phyloP scores from a whole-genome alignment of 352 stramenopile genomes.

The Phytopythium mirpurense region DNA sequence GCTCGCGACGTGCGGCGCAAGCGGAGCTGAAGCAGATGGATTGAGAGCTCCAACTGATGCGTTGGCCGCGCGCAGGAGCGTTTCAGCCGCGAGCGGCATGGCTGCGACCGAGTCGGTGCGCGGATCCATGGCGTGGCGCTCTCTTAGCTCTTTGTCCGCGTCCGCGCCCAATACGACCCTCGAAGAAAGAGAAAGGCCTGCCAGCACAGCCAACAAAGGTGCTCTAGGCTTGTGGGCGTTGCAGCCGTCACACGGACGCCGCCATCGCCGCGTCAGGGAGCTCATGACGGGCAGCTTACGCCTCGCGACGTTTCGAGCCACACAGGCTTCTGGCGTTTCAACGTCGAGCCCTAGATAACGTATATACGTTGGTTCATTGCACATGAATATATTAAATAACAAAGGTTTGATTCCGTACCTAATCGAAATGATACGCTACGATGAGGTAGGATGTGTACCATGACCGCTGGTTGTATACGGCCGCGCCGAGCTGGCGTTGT shows the following conservation, averaged over 20 bases:
- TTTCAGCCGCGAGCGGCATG: neutral
- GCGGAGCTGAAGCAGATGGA: neutral
- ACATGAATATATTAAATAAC: too few relatives aligned
- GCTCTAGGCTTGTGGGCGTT: neutral
- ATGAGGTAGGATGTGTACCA: too few relatives aligned
- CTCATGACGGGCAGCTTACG: neutral
- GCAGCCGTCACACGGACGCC: neutral
- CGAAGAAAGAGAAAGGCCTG: too few relatives aligned
- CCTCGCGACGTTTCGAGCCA: slow-evolving; percentile 1
- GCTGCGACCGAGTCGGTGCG: neutral
- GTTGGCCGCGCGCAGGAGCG: neutral
- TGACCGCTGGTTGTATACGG: neutral
- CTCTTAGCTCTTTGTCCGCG: too few relatives aligned
- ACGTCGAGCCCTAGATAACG: too few relatives aligned
- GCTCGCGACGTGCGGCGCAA: slow-evolving; percentile 15
- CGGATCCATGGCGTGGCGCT: neutral
- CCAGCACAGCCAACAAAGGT: neutral
- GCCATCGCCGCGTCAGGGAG: neutral
- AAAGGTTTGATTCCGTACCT: too few relatives aligned
- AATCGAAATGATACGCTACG: too few relatives aligned
- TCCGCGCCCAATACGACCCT: neutral
- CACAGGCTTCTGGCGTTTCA: too few relatives aligned
- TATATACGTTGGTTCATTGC: too few relatives aligned
- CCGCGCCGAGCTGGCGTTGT: neutral
- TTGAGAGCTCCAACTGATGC: neutral